These are phyloP conservation scores for Hypoxylon intermedium DNA, from an alignment of 495 filamentous ascomycete species.

Conservation along the genomic window DNA sequence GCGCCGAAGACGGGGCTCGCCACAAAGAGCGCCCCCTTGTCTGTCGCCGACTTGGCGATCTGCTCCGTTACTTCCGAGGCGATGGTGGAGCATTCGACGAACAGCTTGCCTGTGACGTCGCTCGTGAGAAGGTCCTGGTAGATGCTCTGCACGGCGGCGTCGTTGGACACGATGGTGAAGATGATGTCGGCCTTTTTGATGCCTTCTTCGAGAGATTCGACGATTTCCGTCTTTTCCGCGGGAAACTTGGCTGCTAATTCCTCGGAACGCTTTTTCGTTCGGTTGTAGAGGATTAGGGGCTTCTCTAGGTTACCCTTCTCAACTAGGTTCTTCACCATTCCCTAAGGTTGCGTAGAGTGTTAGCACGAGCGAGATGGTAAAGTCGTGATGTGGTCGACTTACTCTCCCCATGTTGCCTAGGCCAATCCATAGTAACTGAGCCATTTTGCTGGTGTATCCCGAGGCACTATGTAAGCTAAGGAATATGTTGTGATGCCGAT, in stretches of 20 bases:
- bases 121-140: constrained; percentile 61
- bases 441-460: constrained; percentile 41
- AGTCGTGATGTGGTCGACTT: constrained; percentile 43
- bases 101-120: constrained; percentile 70
- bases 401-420: constrained; percentile 92
- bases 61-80: constrained; percentile 80
- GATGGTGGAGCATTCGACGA: constrained; percentile 88
- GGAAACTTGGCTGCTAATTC: constrained; percentile 63
- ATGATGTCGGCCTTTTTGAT: constrained; percentile 75
- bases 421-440: constrained; percentile 80
- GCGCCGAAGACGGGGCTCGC: constrained; percentile 85
- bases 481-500: not conserved
- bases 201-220: constrained; percentile 67
- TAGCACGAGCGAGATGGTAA: constrained; percentile 14
- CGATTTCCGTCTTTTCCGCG: constrained; percentile 65
- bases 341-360: constrained; percentile 54
- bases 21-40: constrained; percentile 73
- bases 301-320: constrained; percentile 73
- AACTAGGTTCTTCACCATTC: constrained; percentile 85
- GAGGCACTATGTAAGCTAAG: no score
- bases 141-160: constrained; percentile 68
- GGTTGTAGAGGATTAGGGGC: constrained; percentile 81
- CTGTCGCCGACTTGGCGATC: constrained; percentile 61
- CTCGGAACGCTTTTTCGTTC: constrained; percentile 66
- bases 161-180: constrained; percentile 84